A percentile compares a stretch with the other conserved stretches of the same genome.
Evolutionary conservation across 495 filamentous ascomycete genomes (phyloP).

Genomic region (Neurospora sp.): DNA sequence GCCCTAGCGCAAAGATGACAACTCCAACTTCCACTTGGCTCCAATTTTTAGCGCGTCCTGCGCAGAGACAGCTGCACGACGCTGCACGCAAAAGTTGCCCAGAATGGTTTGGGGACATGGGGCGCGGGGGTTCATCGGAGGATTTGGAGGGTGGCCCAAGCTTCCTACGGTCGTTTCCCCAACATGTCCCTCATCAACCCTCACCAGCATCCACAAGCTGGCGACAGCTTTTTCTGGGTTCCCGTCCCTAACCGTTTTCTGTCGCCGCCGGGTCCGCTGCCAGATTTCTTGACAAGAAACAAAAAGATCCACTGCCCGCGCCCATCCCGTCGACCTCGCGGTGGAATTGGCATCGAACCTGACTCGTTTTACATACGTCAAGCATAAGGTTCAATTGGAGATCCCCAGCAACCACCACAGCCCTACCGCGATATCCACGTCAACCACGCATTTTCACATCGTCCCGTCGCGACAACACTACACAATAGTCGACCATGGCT

Average conservation of each 20-base stretch:
- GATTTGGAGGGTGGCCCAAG: conserved; percentile 1
- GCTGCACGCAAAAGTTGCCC: not conserved
- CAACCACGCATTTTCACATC: not conserved
- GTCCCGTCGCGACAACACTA: not conserved
- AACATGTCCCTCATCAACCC: conserved; percentile 2
- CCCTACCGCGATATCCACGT: not conserved
- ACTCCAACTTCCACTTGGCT: not conserved
- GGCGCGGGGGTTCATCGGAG: not conserved
- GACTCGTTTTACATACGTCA: not conserved
- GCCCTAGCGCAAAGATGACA: not conserved
- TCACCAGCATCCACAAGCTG: conserved; percentile 1
- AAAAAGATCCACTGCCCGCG: not conserved
- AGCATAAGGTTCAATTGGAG: not conserved
- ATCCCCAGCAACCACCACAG: not conserved
- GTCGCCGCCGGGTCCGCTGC: not conserved
- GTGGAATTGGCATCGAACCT: not conserved
- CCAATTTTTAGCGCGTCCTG: not conserved
- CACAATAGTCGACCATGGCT: conserved; percentile 31
- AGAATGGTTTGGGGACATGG: not conserved
- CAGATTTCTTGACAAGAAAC: not conserved
- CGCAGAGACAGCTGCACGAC: not conserved
- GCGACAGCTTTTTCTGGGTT: not conserved
- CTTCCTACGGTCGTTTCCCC: not conserved
- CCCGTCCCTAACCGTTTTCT: not conserved
- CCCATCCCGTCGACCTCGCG: not conserved